Percentiles rank a stretch among this genome's conserved stretches.
These are phyloP conservation scores for Metarhizium album DNA, from an alignment of 2,329 filamentous ascomycete genomes.

Conservation along the genomic window DNA sequence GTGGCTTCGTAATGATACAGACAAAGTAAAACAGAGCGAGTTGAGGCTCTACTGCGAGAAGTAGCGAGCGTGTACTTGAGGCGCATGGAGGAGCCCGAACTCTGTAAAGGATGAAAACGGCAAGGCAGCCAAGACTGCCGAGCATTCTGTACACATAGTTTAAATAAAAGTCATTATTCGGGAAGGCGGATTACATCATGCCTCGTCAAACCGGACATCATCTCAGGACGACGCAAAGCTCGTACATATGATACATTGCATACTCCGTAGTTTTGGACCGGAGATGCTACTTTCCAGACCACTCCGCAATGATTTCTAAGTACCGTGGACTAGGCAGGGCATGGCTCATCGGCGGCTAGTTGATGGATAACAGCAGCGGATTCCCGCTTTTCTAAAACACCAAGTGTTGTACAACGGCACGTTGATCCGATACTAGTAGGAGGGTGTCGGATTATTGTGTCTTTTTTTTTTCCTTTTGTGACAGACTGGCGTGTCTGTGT, in stretches of 20 bases:
- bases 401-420: no score
- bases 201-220: not conserved
- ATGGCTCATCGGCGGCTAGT: no score
- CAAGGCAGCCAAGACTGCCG: not conserved
- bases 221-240: not conserved
- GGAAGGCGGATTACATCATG: not conserved
- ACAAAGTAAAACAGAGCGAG: not conserved
- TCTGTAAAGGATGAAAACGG: not conserved
- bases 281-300: no score
- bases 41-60: not conserved
- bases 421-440: no score
- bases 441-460: no score
- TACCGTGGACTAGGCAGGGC: no score
- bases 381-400: no score
- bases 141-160: not conserved
- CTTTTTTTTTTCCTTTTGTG: no score
- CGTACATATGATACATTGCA: not conserved
- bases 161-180: not conserved
- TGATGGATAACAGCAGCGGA: no score
- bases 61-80: not conserved
- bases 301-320: no score
- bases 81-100: not conserved
- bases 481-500: no score
- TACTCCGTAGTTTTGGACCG: not conserved
- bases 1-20: not conserved